Evolutionary conservation across 1,284 basidiomycete genomes (phyloP).

Genomic region (Cutaneotrichosporon sp.): DNA sequence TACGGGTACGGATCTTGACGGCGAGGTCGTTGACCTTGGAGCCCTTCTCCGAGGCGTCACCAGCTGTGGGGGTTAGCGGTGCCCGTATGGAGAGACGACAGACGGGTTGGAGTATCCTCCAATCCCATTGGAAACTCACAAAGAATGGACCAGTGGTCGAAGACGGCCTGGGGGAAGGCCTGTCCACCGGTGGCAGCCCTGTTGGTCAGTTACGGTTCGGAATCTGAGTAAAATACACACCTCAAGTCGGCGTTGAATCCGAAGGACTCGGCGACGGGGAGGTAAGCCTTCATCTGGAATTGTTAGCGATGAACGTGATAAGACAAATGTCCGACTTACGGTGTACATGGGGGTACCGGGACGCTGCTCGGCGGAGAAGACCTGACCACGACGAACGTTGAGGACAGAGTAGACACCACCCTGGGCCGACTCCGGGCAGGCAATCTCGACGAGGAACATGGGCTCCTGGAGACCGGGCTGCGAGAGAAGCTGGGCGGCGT

Average conservation of each 20-base stretch:
- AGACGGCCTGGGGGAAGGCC: constrained; percentile 95
- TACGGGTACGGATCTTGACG: constrained; percentile 65
- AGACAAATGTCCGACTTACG: constrained; percentile 56
- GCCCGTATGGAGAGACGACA: too few relatives aligned
- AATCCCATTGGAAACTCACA: neutral
- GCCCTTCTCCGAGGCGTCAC: constrained; percentile 54
- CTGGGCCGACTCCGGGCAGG: constrained; percentile 95
- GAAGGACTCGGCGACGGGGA: constrained; percentile 83
- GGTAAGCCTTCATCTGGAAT: constrained; percentile 14
- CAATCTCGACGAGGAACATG: constrained; percentile 97
- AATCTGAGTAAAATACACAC: too few relatives aligned
- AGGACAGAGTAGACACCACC: constrained; percentile 94
- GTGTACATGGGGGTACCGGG: constrained; percentile 99
- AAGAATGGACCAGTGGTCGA: constrained; percentile 77
- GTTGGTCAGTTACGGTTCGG: too few relatives aligned
- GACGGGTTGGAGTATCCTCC: neutral
- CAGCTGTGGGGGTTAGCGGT: neutral
- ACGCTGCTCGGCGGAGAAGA: constrained; percentile 96
- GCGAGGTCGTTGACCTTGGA: constrained; percentile 86
- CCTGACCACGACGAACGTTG: constrained; percentile 98
- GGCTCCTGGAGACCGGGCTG: constrained; percentile 93
- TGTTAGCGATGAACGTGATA: neutral
- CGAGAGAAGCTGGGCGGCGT: constrained; percentile 91
- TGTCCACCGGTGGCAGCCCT: constrained; percentile 90
- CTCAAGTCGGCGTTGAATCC: constrained; percentile 98